Conservation (phyloP, 441 rosid species). For the Eutrema salsugineum region DNA sequence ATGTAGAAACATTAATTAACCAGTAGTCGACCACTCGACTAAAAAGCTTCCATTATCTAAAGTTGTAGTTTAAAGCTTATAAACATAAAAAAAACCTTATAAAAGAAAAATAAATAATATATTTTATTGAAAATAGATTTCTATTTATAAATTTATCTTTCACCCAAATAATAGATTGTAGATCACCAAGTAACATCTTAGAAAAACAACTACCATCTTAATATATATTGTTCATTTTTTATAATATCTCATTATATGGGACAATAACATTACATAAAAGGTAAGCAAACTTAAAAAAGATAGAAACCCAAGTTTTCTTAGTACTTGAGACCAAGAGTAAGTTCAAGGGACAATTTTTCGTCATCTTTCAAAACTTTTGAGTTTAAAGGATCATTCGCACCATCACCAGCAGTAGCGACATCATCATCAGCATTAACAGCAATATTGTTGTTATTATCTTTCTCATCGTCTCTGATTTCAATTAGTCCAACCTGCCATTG, state of each 20-base stretch:
- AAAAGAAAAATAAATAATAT: too few relatives aligned
- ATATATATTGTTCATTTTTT: not conserved
- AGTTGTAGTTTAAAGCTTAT: too few relatives aligned
- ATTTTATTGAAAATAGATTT: too few relatives aligned
- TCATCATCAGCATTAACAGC: not conserved
- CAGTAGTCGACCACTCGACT: too few relatives aligned
- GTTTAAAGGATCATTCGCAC: not conserved
- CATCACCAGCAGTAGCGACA: not conserved
- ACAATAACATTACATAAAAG: constrained; percentile 3
- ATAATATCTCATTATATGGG: not conserved
- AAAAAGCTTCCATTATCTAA: too few relatives aligned
- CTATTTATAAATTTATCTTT: too few relatives aligned
- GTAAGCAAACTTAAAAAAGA: not conserved
- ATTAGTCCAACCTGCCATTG: constrained; percentile 1
- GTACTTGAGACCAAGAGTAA: constrained; percentile 40
- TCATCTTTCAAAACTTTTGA: constrained; percentile 10
- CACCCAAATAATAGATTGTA: not conserved
- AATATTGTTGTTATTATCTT: not conserved
- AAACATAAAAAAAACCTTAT: too few relatives aligned
- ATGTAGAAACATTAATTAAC: too few relatives aligned
- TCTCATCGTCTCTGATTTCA: not conserved
- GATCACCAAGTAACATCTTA: not conserved
- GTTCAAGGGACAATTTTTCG: constrained; percentile 53
- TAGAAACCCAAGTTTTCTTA: constrained; percentile 8
- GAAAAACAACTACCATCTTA: not conserved